A percentile compares a stretch with the other conserved stretches of the same genome.
Conservation (phyloP, 495 filamentous ascomycete genomes). For the Aspergillus conjunctus region DNA sequence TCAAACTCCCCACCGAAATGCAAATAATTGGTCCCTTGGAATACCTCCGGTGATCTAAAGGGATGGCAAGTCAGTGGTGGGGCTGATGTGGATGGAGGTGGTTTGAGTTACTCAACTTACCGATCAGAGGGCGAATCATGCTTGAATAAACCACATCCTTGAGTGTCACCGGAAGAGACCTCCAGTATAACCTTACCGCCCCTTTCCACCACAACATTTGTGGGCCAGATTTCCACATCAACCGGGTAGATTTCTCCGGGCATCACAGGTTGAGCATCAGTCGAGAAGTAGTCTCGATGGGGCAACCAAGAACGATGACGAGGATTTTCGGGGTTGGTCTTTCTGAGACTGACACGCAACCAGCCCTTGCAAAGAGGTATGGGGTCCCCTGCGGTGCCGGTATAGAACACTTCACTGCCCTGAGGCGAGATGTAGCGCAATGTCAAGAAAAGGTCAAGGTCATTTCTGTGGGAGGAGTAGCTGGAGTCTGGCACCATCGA, state of each 20-base stretch:
- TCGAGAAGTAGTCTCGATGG: constrained; percentile 54
- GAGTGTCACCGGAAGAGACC: neutral
- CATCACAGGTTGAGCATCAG: constrained; percentile 51
- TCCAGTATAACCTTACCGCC: constrained; percentile 30
- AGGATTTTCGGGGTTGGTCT: constrained; percentile 6
- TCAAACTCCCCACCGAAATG: neutral
- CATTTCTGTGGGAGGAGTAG: constrained; percentile 29
- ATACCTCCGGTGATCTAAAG: neutral
- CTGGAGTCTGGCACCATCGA: constrained; percentile 33
- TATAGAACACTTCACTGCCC: constrained; percentile 60
- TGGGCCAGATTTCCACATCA: constrained; percentile 65
- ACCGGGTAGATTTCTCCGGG: constrained; percentile 52
- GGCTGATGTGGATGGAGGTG: neutral
- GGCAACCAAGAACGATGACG: constrained; percentile 50
- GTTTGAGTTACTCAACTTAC: neutral
- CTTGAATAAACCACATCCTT: constrained; percentile 5
- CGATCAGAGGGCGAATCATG: constrained; percentile 8
- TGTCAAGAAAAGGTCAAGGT: constrained; percentile 64
- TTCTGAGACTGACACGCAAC: constrained; percentile 32
- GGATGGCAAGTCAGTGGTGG: neutral
- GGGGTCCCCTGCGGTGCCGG: constrained; percentile 50
- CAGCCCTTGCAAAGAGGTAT: constrained; percentile 31
- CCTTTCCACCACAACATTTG: constrained; percentile 56
- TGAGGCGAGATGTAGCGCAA: constrained; percentile 51
- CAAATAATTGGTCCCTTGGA: neutral